A percentile compares a stretch with the other conserved stretches of the same genome.
Evolutionary conservation across 306 rosid genomes (phyloP).

Genomic region (Cyamopsis tetragonoloba): DNA sequence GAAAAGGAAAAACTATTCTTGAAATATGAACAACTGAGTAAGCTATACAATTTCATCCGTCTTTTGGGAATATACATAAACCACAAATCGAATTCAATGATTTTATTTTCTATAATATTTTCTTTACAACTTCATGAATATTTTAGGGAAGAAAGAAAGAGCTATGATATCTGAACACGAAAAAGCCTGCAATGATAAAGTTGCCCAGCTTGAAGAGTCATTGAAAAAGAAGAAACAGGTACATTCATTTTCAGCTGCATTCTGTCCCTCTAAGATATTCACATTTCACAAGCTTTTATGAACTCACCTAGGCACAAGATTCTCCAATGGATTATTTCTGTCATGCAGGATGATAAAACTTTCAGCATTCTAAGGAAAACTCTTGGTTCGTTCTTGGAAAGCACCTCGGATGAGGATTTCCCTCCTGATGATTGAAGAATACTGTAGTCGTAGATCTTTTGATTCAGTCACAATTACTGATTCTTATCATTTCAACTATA

Average conservation of each 20-base stretch:
- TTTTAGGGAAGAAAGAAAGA: conserved; percentile 79
- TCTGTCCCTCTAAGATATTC: background rate
- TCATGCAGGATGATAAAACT: conserved; percentile 72
- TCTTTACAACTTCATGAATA: conserved; percentile 8
- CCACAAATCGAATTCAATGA: background rate
- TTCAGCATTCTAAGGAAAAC: conserved; percentile 85
- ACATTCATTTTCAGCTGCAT: background rate
- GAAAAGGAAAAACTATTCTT: conserved; percentile 78
- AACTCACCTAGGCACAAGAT: background rate
- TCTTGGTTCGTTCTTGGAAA: conserved; percentile 75
- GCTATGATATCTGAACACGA: conserved; percentile 69
- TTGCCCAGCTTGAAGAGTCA: conserved; percentile 73
- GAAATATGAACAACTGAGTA: conserved; percentile 88
- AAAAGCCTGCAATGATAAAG: conserved; percentile 62
- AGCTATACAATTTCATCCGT: conserved; percentile 22
- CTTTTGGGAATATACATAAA: background rate
- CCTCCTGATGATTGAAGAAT: conserved; percentile 78
- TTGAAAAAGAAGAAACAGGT: conserved; percentile 88
- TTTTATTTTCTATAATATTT: background rate
- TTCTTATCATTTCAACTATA: conserved; percentile 15
- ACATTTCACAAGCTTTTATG: too few species aligned
- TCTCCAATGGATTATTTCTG: conserved; percentile 13
- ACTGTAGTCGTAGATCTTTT: conserved; percentile 1
- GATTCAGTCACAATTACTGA: background rate
- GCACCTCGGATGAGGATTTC: conserved; percentile 78